Conservation (phyloP, 306 rosid species). For the Lathyrus aphaca region DNA sequence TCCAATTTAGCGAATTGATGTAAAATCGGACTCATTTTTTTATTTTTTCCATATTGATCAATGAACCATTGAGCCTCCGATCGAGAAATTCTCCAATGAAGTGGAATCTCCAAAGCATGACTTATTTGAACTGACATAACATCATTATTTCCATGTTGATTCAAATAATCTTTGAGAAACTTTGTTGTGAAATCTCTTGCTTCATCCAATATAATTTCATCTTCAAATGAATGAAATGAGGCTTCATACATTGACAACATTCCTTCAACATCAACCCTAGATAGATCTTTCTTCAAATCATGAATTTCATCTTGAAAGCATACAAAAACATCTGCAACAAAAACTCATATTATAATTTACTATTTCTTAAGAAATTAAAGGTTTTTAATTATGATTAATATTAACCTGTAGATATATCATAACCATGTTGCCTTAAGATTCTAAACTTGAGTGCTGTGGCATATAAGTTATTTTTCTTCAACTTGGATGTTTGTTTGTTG, state of each 20-base stretch:
- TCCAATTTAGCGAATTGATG: no score
- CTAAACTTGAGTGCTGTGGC: background rate
- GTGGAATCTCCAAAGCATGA: no score
- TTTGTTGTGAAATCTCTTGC: background rate
- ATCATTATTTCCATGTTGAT: no score
- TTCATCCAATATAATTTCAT: background rate
- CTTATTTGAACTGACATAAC: no score
- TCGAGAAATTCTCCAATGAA: no score
- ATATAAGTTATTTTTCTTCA: background rate
- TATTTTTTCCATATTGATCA: no score
- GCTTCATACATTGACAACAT: no score
- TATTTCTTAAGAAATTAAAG: no score
- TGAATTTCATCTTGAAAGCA: no score
- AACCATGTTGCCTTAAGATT: background rate
- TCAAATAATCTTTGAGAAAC: background rate
- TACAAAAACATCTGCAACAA: slow-evolving; percentile 1
- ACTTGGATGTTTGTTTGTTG: background rate
- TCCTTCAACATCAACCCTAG: background rate
- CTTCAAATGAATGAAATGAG: no score
- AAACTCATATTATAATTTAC: background rate
- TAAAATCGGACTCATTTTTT: no score
- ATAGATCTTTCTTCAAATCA: background rate
- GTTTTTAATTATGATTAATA: background rate
- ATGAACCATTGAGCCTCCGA: no score
- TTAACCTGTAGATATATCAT: slow-evolving; percentile 8